Percentiles rank a stretch among this genome's conserved stretches.
Conservation (phyloP, 1,284 basidiomycete species). For the Apiotrichum gracile region DNA sequence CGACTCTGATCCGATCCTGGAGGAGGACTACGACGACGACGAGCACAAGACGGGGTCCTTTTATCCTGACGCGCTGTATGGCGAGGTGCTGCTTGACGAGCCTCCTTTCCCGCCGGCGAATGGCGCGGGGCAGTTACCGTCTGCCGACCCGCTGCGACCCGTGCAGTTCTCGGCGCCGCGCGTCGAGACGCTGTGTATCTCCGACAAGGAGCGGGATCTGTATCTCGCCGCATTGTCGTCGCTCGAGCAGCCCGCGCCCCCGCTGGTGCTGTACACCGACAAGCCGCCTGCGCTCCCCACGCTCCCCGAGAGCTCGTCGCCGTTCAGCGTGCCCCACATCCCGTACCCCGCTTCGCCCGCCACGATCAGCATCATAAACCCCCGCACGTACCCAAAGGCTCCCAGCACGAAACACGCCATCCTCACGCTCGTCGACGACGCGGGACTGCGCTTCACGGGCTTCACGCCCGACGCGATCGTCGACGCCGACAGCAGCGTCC, state of each 20-base stretch:
- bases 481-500: conserved; percentile 20
- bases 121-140: background rate
- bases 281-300: conserved; percentile 30
- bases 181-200: conserved; percentile 30
- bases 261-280: conserved; percentile 34
- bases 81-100: background rate
- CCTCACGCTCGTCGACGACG: conserved; percentile 23
- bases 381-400: background rate
- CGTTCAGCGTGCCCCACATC: conserved; percentile 1
- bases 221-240: conserved; percentile 39
- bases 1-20: background rate
- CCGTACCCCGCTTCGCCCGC: conserved; percentile 4
- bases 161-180: conserved; percentile 26
- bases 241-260: conserved; percentile 20
- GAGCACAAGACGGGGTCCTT: background rate
- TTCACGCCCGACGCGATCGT: conserved; percentile 25
- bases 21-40: background rate
- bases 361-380: background rate
- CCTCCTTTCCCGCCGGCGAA: background rate
- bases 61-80: background rate
- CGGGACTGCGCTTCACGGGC: conserved; percentile 25
- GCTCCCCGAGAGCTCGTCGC: background rate
- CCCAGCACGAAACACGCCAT: conserved; percentile 14
- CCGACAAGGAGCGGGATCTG: conserved; percentile 34
- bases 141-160: conserved; percentile 6